Percentiles rank a stretch among this genome's conserved stretches.
Conservation (phyloP, 2,329 filamentous ascomycete genomes). For the Paraconiothyrium sp. region DNA sequence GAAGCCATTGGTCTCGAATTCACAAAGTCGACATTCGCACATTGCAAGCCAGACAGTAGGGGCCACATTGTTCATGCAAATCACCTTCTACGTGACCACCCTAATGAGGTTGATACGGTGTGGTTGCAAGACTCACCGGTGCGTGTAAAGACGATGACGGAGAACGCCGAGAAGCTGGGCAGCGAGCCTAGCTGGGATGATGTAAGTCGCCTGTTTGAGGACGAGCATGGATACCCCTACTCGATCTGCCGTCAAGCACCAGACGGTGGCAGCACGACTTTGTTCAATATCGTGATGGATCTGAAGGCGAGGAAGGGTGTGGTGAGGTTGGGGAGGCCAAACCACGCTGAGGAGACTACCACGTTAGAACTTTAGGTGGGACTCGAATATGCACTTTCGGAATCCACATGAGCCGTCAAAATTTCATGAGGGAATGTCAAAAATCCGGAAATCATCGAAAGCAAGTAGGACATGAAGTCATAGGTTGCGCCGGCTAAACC, state of each 20-base stretch:
- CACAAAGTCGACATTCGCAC: slow-evolving; percentile 46
- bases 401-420: neutral
- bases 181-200: slow-evolving; percentile 38
- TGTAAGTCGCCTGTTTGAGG: slow-evolving; percentile 51
- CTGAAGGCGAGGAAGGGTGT: slow-evolving; percentile 42
- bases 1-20: slow-evolving; percentile 62
- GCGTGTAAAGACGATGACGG: slow-evolving; percentile 50
- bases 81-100: slow-evolving; percentile 53
- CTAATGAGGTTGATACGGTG: slow-evolving; percentile 50
- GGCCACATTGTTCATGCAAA: slow-evolving; percentile 56
- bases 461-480: neutral
- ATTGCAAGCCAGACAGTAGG: slow-evolving; percentile 43
- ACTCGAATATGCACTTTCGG: neutral
- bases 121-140: slow-evolving; percentile 55
- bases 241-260: slow-evolving; percentile 41
- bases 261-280: slow-evolving; percentile 40
- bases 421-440: too few species aligned
- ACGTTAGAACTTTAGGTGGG: slow-evolving; percentile 29
- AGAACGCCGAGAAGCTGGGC: slow-evolving; percentile 34
- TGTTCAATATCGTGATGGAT: slow-evolving; percentile 52
- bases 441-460: neutral
- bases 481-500: neutral
- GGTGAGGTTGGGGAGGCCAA: slow-evolving; percentile 43
- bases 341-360: slow-evolving; percentile 38
- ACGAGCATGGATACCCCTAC: slow-evolving; percentile 52